A percentile compares a stretch with the other conserved stretches of the same genome.
Evolutionary conservation across 73 alveolate genomes (phyloP).

Genomic region (Paramecium pentaurelia): DNA sequence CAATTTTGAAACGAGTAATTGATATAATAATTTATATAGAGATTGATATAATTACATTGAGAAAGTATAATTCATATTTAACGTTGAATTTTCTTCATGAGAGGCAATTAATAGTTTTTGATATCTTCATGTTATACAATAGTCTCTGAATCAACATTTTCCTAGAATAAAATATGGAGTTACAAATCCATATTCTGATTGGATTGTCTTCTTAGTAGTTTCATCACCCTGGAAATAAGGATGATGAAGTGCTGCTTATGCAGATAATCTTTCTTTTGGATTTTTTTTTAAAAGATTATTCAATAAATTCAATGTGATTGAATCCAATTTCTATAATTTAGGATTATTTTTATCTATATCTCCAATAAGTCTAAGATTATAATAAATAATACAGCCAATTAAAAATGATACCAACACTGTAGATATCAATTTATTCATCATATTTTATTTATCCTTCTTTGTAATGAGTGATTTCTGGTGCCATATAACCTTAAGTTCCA

Average conservation of each 20-base stretch:
- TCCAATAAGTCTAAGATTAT: background rate
- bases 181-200: background rate
- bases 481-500: conserved; percentile 74
- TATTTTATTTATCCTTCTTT: conserved; percentile 10
- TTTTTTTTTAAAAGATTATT: conserved; percentile 56
- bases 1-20: background rate
- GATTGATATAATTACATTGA: background rate
- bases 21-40: background rate
- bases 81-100: background rate
- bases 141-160: background rate
- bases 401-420: conserved; percentile 39
- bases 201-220: background rate
- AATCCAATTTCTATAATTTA: background rate
- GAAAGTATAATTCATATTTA: background rate
- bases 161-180: background rate
- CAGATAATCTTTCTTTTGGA: conserved; percentile 65
- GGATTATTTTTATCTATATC: background rate
- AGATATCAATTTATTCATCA: conserved; percentile 10
- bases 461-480: conserved; percentile 66
- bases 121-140: background rate
- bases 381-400: background rate
- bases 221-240: background rate
- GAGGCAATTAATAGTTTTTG: background rate
- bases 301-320: conserved; percentile 48
- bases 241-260: conserved; percentile 76